phyloP scores from a whole-genome alignment of 1,284 basidiomycete species.

The Coriolopsis trogii region DNA sequence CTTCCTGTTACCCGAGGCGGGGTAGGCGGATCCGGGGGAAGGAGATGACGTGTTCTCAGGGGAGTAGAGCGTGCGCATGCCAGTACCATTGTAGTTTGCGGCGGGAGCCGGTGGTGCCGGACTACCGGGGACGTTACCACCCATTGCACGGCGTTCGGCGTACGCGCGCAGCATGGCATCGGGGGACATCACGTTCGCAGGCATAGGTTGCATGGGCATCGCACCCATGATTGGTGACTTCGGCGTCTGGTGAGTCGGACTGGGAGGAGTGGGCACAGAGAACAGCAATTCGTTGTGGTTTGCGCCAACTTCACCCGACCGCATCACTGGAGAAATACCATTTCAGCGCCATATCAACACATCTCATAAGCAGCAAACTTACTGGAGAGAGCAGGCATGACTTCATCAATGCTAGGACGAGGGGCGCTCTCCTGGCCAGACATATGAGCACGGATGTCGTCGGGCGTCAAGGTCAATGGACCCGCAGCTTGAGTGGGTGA shows the following conservation, averaged over 20 bases:
- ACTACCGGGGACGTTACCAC: slow-evolving; percentile 26
- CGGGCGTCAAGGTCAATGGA: slow-evolving; percentile 62
- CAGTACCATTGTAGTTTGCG: slow-evolving; percentile 34
- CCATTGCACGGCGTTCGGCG: slow-evolving; percentile 53
- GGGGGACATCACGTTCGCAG: slow-evolving; percentile 57
- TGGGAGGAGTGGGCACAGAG: slow-evolving; percentile 36
- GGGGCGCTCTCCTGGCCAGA: slow-evolving; percentile 29
- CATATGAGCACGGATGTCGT: slow-evolving; percentile 58
- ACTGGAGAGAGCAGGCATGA: slow-evolving; percentile 67
- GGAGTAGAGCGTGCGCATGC: slow-evolving; percentile 41
- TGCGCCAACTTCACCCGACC: slow-evolving; percentile 42
- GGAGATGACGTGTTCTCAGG: slow-evolving; percentile 26
- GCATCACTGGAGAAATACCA: slow-evolving; percentile 56
- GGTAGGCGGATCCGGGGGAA: slow-evolving; percentile 21
- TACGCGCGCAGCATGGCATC: slow-evolving; percentile 79
- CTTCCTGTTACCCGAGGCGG: slow-evolving; percentile 23
- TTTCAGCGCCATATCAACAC: slow-evolving; percentile 7
- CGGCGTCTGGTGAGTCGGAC: slow-evolving; percentile 36
- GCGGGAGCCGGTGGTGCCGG: slow-evolving; percentile 28
- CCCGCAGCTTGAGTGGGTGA: slow-evolving; percentile 75
- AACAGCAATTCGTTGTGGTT: slow-evolving; percentile 45
- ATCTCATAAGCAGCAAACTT: slow-evolving; percentile 30
- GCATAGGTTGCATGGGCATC: slow-evolving; percentile 49
- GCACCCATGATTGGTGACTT: slow-evolving; percentile 41
- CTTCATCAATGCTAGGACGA: slow-evolving; percentile 49